These are phyloP conservation scores for Daldinia sp. DNA, from an alignment of 2,329 filamentous ascomycete species.

Conservation along the genomic window DNA sequence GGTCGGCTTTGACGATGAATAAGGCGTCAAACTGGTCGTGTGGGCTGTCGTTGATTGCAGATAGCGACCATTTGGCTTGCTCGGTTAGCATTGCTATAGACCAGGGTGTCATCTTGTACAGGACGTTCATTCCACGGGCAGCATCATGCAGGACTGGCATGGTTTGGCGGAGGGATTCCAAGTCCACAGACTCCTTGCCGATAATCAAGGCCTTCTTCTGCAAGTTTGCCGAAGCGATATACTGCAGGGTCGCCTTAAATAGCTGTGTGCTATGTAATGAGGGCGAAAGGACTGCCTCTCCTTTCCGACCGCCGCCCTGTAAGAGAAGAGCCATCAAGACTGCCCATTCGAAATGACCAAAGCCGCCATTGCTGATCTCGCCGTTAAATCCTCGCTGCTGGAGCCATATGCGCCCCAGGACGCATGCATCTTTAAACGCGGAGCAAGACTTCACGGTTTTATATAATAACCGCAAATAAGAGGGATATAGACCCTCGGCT, in stretches of 20 bases:
- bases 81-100: constrained; percentile 77
- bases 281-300: constrained; percentile 74
- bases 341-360: constrained; percentile 93
- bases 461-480: constrained; percentile 80
- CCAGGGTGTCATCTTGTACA: constrained; percentile 91
- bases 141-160: constrained; percentile 82
- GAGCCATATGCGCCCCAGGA: constrained; percentile 88
- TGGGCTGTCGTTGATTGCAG: constrained; percentile 75
- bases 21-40: constrained; percentile 84
- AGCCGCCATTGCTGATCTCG: constrained; percentile 77
- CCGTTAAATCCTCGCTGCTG: constrained; percentile 84
- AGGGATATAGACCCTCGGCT: constrained; percentile 75
- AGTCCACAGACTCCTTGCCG: constrained; percentile 54
- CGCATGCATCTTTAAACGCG: constrained; percentile 82
- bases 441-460: constrained; percentile 73
- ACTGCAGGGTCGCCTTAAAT: constrained; percentile 94
- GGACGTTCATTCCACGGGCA: constrained; percentile 75
- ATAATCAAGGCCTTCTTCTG: constrained; percentile 69
- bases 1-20: constrained; percentile 74
- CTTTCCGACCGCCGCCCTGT: constrained; percentile 76
- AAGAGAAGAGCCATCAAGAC: constrained; percentile 81
- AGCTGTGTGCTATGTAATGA: constrained; percentile 91
- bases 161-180: constrained; percentile 53
- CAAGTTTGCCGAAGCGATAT: constrained; percentile 78
- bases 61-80: constrained; percentile 77